phyloP scores from a whole-genome alignment of 495 filamentous ascomycete species.

The Extremus antarcticus region DNA sequence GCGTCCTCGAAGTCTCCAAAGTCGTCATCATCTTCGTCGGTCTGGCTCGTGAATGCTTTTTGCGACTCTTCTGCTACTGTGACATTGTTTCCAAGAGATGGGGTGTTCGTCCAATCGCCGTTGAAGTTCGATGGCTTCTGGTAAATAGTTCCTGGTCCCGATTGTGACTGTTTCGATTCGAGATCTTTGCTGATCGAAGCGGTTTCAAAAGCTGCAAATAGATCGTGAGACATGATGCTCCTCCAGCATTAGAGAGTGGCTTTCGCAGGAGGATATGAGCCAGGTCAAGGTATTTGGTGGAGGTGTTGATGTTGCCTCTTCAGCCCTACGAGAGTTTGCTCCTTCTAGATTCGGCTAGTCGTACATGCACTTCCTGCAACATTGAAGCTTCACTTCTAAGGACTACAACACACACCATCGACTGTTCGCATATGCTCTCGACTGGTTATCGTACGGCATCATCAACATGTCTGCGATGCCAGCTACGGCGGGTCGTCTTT shows the following conservation, averaged over 20 bases:
- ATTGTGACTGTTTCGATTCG: background rate
- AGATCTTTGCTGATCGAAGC: background rate
- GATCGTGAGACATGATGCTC: slow-evolving; percentile 17
- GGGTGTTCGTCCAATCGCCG: too few relatives aligned
- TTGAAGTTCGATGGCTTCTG: too few relatives aligned
- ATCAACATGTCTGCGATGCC: slow-evolving; percentile 12
- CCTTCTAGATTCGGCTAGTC: background rate
- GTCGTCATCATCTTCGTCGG: slow-evolving; percentile 36
- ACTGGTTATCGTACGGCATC: slow-evolving; percentile 2
- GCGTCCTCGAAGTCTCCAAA: slow-evolving; percentile 50
- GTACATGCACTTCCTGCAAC: background rate
- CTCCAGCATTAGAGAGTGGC: background rate
- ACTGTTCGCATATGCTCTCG: slow-evolving; percentile 8
- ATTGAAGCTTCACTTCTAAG: background rate
- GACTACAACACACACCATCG: background rate
- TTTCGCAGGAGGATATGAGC: background rate
- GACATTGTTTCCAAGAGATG: too few relatives aligned
- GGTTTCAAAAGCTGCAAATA: slow-evolving; percentile 16
- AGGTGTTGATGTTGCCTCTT: background rate
- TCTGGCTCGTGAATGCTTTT: background rate
- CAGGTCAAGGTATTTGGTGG: background rate
- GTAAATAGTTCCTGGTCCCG: too few relatives aligned
- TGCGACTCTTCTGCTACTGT: too few relatives aligned
- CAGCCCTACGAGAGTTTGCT: background rate
- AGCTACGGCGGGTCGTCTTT: slow-evolving; percentile 4